A percentile compares a stretch with the other conserved stretches of the same genome.
These are phyloP conservation scores for Luvunga scandens DNA, from an alignment of 345 rosid genomes.

Conservation along the genomic window DNA sequence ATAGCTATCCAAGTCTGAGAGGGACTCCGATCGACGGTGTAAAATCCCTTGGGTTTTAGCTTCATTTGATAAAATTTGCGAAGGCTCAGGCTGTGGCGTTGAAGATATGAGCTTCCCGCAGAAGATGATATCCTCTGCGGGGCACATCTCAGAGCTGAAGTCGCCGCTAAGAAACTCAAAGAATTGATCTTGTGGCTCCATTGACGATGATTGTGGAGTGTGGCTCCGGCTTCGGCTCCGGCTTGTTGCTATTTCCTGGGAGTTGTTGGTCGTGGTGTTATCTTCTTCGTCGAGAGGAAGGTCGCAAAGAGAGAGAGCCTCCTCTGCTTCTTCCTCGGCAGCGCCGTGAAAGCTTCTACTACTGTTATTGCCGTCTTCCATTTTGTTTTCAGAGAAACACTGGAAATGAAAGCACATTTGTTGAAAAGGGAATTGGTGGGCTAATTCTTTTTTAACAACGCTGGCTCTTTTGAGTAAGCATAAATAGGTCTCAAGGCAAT, in stretches of 20 bases:
- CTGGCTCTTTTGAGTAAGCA: background rate
- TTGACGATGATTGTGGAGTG: slow-evolving; percentile 21
- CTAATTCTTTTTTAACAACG: background rate
- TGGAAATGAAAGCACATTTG: background rate
- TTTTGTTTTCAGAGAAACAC: background rate
- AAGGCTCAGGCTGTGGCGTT: slow-evolving; percentile 14
- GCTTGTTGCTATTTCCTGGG: background rate
- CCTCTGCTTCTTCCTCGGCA: slow-evolving; percentile 30
- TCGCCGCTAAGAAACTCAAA: slow-evolving; percentile 53
- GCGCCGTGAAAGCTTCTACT: background rate
- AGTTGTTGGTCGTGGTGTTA: background rate
- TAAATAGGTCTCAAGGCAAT: background rate
- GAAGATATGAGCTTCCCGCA: slow-evolving; percentile 66
- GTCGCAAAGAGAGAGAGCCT: slow-evolving; percentile 55
- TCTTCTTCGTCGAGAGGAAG: slow-evolving; percentile 27
- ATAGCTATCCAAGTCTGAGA: slow-evolving; percentile 36
- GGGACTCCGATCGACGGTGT: slow-evolving; percentile 55
- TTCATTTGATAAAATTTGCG: background rate
- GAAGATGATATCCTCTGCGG: slow-evolving; percentile 74
- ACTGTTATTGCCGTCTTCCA: slow-evolving; percentile 2
- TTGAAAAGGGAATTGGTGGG: background rate
- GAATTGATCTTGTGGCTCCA: slow-evolving; percentile 25
- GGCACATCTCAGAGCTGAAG: slow-evolving; percentile 44
- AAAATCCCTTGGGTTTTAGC: background rate
- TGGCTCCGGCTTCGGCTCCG: background rate